Percentiles rank a stretch among this genome's conserved stretches.
Evolutionary conservation across 2,329 filamentous ascomycete genomes (phyloP).

Genomic region (Plectosphaerella sp.): DNA sequence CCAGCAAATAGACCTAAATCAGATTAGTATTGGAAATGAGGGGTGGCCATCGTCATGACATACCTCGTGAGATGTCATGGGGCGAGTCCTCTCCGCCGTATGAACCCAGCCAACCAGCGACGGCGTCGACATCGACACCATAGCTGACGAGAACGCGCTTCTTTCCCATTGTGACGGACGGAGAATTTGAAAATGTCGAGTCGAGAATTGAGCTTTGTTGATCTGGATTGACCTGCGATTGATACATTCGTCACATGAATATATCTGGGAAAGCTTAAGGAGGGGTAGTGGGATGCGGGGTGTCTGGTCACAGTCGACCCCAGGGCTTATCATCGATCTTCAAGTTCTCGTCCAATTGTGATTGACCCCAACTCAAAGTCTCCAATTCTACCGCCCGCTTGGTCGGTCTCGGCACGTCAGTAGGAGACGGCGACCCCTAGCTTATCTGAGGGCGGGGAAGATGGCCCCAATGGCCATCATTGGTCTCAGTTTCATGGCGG

Average conservation of each 20-base stretch:
- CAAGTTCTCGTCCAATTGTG: too few species aligned
- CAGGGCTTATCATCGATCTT: too few species aligned
- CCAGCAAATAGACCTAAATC: conserved; percentile 59
- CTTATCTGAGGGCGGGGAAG: background rate
- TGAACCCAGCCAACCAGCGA: conserved; percentile 70
- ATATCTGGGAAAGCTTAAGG: background rate
- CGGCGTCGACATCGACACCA: conserved; percentile 72
- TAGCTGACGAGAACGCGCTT: conserved; percentile 44
- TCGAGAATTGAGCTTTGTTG: background rate
- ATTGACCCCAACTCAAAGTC: too few species aligned
- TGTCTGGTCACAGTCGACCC: too few species aligned
- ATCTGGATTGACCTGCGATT: background rate
- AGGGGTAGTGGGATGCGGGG: too few species aligned
- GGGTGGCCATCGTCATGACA: background rate
- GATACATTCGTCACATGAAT: background rate
- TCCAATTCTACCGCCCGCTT: too few species aligned
- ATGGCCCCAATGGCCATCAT: too few species aligned
- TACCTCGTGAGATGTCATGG: conserved; percentile 67
- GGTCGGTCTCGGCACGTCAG: too few species aligned
- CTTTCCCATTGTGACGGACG: conserved; percentile 23
- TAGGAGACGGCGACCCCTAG: background rate
- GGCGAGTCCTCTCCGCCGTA: conserved; percentile 71
- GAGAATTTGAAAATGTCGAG: background rate
- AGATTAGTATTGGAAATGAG: background rate
- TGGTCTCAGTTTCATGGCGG: too few species aligned